Evolutionary conservation across 2,329 filamentous ascomycete species (phyloP).

Genomic region (Paramyrothecium sp.): DNA sequence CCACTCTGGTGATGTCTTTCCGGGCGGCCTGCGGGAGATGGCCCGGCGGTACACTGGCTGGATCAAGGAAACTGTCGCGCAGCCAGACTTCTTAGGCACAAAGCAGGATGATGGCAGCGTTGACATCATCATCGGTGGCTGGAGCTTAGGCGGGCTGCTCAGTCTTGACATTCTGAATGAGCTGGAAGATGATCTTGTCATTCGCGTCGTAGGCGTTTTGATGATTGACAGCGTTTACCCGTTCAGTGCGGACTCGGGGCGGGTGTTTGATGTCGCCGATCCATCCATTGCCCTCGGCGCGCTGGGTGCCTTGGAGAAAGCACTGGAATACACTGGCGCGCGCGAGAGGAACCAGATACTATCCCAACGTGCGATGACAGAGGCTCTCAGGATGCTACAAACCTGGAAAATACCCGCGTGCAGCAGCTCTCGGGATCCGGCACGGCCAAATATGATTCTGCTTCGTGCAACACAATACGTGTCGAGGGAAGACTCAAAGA

Average conservation of each 20-base stretch:
- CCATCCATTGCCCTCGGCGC: not conserved
- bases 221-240: slow-evolving; percentile 52
- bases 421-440: slow-evolving; percentile 5
- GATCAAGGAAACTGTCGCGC: slow-evolving; percentile 36
- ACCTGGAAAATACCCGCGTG: slow-evolving; percentile 37
- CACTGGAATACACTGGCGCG: slow-evolving; percentile 20
- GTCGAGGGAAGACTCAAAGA: slow-evolving; percentile 20
- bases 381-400: slow-evolving; percentile 38
- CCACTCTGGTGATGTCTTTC: slow-evolving; percentile 42
- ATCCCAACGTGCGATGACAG: slow-evolving; percentile 36
- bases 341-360: slow-evolving; percentile 32
- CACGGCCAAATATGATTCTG: slow-evolving; percentile 40
- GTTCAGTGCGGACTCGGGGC: not conserved
- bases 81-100: slow-evolving; percentile 23
- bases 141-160: slow-evolving; percentile 53
- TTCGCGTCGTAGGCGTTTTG: slow-evolving; percentile 47
- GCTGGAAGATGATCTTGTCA: slow-evolving; percentile 30
- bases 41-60: slow-evolving; percentile 46
- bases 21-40: slow-evolving; percentile 55
- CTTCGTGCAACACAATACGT: slow-evolving; percentile 43
- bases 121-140: slow-evolving; percentile 51
- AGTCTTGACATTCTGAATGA: slow-evolving; percentile 49
- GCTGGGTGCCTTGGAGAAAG: not conserved
- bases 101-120: slow-evolving; percentile 23
- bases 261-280: not conserved